Percentiles rank a stretch among this genome's conserved stretches.
Evolutionary conservation across 2,329 filamentous ascomycete genomes (phyloP).

Genomic region (Nannizziopsis barbatae): DNA sequence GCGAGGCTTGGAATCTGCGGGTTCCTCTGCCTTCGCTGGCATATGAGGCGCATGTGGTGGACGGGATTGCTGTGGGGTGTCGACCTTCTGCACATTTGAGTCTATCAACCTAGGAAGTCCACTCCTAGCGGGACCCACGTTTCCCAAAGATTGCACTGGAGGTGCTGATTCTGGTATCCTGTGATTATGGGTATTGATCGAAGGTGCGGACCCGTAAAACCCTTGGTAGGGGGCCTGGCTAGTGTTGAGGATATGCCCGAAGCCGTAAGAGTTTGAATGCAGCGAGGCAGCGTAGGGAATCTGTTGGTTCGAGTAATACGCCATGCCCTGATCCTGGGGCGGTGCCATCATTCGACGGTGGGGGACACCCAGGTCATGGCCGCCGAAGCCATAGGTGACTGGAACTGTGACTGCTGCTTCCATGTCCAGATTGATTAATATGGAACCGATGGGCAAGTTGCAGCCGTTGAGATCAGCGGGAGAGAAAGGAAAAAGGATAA

Average conservation of each 20-base stretch:
- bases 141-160: conserved; percentile 26
- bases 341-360: conserved; percentile 31
- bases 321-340: conserved; percentile 23
- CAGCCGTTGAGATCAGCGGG: background rate
- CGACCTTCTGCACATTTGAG: conserved; percentile 12
- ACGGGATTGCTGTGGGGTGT: conserved; percentile 10
- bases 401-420: conserved; percentile 33
- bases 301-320: conserved; percentile 29
- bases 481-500: conserved; percentile 3
- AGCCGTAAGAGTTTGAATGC: conserved; percentile 24
- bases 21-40: conserved; percentile 3
- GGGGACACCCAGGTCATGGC: conserved; percentile 27
- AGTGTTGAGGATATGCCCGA: conserved; percentile 26
- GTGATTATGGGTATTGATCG: conserved; percentile 13
- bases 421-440: conserved; percentile 21
- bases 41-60: conserved; percentile 6
- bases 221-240: conserved; percentile 26
- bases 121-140: conserved; percentile 31
- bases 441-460: conserved; percentile 1
- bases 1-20: conserved; percentile 1
- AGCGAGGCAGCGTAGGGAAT: conserved; percentile 30
- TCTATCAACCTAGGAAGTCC: conserved; percentile 23
- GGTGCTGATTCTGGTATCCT: conserved; percentile 20
- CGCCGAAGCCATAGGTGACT: conserved; percentile 31
- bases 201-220: conserved; percentile 22